Base-by-base conservation (phyloP, 2,329 filamentous ascomycete species). In the Pyrenochaeta sp. region DNA sequence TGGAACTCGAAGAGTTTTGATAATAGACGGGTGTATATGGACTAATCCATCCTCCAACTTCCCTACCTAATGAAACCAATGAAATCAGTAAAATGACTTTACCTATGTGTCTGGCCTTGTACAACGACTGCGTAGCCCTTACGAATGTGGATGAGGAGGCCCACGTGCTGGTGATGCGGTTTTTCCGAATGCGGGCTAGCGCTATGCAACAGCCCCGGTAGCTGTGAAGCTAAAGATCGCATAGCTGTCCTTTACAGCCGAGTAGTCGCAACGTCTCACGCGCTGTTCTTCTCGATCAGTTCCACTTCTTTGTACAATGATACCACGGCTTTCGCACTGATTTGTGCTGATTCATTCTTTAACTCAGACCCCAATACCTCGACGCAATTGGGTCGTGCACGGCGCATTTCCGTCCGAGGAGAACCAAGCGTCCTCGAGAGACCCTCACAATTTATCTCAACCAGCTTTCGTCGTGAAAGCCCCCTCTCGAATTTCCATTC, bases 171-270 rank as follows among this genome's bases (percentile, higher is more conserved):
- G 28, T 48, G 41, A 44, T 48, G 45, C 42, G 46, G 20, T 35
- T 34, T 35, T 44, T 37, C 40, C 45, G 6, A 41, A 50, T 58
- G 35, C 35, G 47, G 42, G 35, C 46, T 60, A 55, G 54, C 51
- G 54, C 29, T 34, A 44, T 38, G 44, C 35, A 48, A 23, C 30
- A 28, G 34, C 26, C 45, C 40, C 24, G 29, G 40, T 36, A 34
- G 13, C 29, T 35, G n/a, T 40, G 40, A 50, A 54, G 53, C 53
- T 58, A 46, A 38, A 41, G 41, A 61, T 58, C 54, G 58, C 58
- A 62, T 60, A 64, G 57, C 48, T 67, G 62, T 65, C 63, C 63
- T 65, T 59, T 63, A 61, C 55, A 61, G 61, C 61, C 63, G 52
- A 58, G 41, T 38, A 48, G 49, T 45, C 53, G 50, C 53, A 60